Evolutionary conservation across 2,329 filamentous ascomycete genomes (phyloP), one percentile per base, ranked within the genome.

Genomic region (Teratosphaeria gauchensis): DNA sequence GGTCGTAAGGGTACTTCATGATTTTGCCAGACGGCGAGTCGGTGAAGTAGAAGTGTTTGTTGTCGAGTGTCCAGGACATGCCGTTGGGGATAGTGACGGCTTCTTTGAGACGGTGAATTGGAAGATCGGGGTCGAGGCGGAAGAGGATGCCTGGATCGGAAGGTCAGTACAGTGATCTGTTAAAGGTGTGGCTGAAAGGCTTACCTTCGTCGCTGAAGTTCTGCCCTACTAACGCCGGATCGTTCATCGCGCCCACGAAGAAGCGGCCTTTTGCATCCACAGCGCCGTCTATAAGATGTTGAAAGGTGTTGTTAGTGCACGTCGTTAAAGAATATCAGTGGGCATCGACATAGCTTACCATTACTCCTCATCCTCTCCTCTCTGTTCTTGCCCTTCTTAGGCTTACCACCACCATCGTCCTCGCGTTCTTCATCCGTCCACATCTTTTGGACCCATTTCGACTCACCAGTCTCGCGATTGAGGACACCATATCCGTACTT

Each of bases 221-320:
- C 19, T 63, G 59, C n/a, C 62, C 63, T 2, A 70, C 64, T 3
- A 70, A 57, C 0, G 63, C 62, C n/a, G 89, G 87, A 69, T 95
- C 90, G 62, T 90, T 94, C 89, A 96, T 95, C 62, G 83, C 83
- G 7, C 90, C 90, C 5, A 91, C 79, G 88, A 90, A 95, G 75
- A 92, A 94, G 35, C 90, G 80, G 33, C 92, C 91, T 62, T 85
- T 81, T 30, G 84, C 85, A 69, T 96, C 91, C 56, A 89, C 84
- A 4, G 85, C 87, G 53, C 91, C 91, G 69, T 96, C 92, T 48
- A 7, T 6, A 48, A 19, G 4, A 48, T 11, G 9, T 19, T 19
- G 5, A 21, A n/a, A 11, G 6, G 6, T 8, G 4, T 16, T 5
- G 42, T 48, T 19, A 21, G 42, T 19, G 24, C 2, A 28, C 4